phyloP scores from a whole-genome alignment of 164 flowering plant genomes.

The Paratinospora sagittata region DNA sequence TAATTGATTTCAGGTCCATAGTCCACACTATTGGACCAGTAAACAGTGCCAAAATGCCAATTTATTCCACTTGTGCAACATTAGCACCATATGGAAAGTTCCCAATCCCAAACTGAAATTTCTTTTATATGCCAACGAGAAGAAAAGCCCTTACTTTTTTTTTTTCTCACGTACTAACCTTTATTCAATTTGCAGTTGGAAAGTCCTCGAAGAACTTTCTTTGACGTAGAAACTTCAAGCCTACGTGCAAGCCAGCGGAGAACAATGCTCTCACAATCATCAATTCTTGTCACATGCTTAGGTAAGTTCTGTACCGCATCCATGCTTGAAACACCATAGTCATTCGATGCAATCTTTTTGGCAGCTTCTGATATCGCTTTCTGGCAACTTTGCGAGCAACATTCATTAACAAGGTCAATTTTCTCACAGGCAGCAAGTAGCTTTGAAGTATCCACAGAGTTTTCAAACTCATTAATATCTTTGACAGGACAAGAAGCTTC shows the following conservation, averaged over 20 bases:
- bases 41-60: too few species aligned
- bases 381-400: conserved; percentile 78
- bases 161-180: conserved; percentile 35
- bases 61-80: too few species aligned
- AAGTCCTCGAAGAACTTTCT: conserved; percentile 72
- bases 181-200: conserved; percentile 88
- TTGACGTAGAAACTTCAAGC: conserved; percentile 57
- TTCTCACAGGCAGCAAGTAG: conserved; percentile 68
- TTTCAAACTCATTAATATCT: conserved; percentile 67
- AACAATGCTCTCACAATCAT: conserved; percentile 71
- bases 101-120: not conserved
- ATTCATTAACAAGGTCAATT: conserved; percentile 83
- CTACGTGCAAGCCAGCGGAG: conserved; percentile 83
- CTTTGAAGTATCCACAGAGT: conserved; percentile 52
- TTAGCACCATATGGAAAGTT: too few species aligned
- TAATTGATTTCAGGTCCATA: too few species aligned
- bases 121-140: not conserved
- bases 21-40: too few species aligned
- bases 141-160: not conserved
- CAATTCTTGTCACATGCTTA: conserved; percentile 38
- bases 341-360: conserved; percentile 43
- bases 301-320: conserved; percentile 28
- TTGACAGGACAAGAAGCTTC: conserved; percentile 80
- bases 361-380: conserved; percentile 81
- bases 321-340: conserved; percentile 38